phyloP scores from a whole-genome alignment of 208 protist genomes.

The Trypanosoma lewisi region DNA sequence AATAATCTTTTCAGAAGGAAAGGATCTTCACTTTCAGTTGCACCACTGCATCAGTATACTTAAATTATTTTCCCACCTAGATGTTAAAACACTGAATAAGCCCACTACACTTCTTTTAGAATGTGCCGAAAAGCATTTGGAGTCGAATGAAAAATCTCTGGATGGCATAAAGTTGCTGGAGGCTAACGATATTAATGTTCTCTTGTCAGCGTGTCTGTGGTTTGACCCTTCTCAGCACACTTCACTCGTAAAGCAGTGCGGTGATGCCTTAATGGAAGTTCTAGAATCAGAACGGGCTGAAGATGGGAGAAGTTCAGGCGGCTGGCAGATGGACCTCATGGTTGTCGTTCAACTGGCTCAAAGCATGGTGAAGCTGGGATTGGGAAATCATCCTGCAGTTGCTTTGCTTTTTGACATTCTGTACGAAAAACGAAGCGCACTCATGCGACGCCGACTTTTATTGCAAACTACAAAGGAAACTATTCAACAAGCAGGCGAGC shows the following conservation, averaged over 20 bases:
- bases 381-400: constrained; percentile 33
- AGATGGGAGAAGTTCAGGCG: background rate
- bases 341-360: constrained; percentile 24
- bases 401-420: constrained; percentile 38
- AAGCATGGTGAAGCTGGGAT: constrained; percentile 18
- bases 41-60: constrained; percentile 20
- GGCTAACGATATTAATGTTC: constrained; percentile 15
- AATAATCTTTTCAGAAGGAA: constrained; percentile 17
- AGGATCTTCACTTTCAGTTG: constrained; percentile 3
- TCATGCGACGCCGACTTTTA: constrained; percentile 60
- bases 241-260: constrained; percentile 12
- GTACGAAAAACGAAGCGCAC: constrained; percentile 48
- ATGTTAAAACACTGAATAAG: background rate
- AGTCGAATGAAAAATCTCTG: background rate
- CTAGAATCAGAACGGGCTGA: background rate
- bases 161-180: background rate
- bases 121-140: background rate
- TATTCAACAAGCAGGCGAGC: constrained; percentile 33
- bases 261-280: constrained; percentile 9
- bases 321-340: constrained; percentile 21
- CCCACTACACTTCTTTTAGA: constrained; percentile 16
- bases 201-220: constrained; percentile 18
- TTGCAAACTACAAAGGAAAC: constrained; percentile 45
- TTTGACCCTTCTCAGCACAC: background rate
- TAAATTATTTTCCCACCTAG: constrained; percentile 18